A percentile compares a stretch with the other conserved stretches of the same genome.
phyloP scores from a whole-genome alignment of 306 rosid genomes.

The Glycine latifolia region DNA sequence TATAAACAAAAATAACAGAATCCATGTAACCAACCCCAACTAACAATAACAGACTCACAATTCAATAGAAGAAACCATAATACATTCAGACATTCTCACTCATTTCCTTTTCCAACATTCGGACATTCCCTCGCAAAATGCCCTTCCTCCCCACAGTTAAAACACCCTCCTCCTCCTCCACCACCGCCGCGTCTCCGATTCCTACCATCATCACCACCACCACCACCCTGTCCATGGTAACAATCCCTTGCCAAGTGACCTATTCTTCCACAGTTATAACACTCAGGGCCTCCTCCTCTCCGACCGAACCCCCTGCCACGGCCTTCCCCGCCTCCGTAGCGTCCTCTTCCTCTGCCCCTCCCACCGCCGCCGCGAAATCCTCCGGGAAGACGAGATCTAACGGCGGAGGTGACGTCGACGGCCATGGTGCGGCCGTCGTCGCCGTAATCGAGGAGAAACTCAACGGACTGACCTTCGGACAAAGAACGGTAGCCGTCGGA shows the following conservation, averaged over 20 bases:
- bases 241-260: conserved; percentile 78
- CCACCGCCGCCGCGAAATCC: conserved; percentile 24
- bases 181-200: conserved; percentile 39
- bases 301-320: not conserved
- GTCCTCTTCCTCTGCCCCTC: conserved; percentile 55
- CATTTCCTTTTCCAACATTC: conserved; percentile 53
- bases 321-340: conserved; percentile 26
- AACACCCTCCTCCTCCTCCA: conserved; percentile 49
- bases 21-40: conserved; percentile 28
- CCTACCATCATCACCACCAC: conserved; percentile 20
- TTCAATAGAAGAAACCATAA: conserved; percentile 13
- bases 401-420: conserved; percentile 59
- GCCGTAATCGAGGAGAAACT: conserved; percentile 60
- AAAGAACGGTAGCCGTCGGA: conserved; percentile 79
- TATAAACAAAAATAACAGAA: conserved; percentile 22
- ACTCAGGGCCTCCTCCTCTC: conserved; percentile 54
- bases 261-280: conserved; percentile 73
- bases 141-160: conserved; percentile 81
- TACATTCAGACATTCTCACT: conserved; percentile 34
- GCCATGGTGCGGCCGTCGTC: conserved; percentile 74
- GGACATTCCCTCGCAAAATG: conserved; percentile 85
- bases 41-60: conserved; percentile 32
- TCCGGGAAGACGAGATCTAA: conserved; percentile 54
- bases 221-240: conserved; percentile 50
- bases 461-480: conserved; percentile 68